Evolutionary conservation across 2,329 filamentous ascomycete species (phyloP).

Genomic region (Aspergillus neoniger): DNA sequence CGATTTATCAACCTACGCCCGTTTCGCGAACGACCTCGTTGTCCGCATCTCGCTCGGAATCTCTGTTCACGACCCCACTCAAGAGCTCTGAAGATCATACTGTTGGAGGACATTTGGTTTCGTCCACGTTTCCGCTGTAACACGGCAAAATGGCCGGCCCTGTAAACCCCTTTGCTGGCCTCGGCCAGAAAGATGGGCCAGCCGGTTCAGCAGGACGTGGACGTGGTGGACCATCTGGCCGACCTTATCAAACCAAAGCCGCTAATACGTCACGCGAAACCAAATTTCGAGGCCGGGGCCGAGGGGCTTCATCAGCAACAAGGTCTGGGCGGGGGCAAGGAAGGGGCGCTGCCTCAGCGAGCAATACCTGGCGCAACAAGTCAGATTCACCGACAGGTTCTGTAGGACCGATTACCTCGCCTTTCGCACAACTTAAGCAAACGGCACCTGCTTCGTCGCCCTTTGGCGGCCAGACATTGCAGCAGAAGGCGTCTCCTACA

Average conservation of each 20-base stretch:
- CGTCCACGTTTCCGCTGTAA: slow-evolving; percentile 24
- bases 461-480: slow-evolving; percentile 18
- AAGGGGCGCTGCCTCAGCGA: slow-evolving; percentile 19
- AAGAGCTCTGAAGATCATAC: not conserved
- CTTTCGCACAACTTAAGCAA: slow-evolving; percentile 30
- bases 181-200: slow-evolving; percentile 30
- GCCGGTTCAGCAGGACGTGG: slow-evolving; percentile 28
- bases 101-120: slow-evolving; percentile 4
- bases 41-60: not conserved
- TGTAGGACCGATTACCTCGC: slow-evolving; percentile 19
- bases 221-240: slow-evolving; percentile 24
- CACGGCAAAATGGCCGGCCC: slow-evolving; percentile 36
- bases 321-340: slow-evolving; percentile 22
- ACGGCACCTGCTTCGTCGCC: slow-evolving; percentile 17
- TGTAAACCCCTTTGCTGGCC: slow-evolving; percentile 31
- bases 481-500: slow-evolving; percentile 26
- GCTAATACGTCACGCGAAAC: slow-evolving; percentile 19
- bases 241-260: slow-evolving; percentile 22
- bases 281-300: slow-evolving; percentile 25
- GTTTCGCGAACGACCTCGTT: not conserved
- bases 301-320: slow-evolving; percentile 16
- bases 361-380: slow-evolving; percentile 23
- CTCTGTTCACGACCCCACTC: not conserved
- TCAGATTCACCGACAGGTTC: slow-evolving; percentile 15
- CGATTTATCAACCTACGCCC: slow-evolving; percentile 11